phyloP scores from a whole-genome alignment of 371 early-diverging fungal species.

The Apophysomyces elegans region DNA sequence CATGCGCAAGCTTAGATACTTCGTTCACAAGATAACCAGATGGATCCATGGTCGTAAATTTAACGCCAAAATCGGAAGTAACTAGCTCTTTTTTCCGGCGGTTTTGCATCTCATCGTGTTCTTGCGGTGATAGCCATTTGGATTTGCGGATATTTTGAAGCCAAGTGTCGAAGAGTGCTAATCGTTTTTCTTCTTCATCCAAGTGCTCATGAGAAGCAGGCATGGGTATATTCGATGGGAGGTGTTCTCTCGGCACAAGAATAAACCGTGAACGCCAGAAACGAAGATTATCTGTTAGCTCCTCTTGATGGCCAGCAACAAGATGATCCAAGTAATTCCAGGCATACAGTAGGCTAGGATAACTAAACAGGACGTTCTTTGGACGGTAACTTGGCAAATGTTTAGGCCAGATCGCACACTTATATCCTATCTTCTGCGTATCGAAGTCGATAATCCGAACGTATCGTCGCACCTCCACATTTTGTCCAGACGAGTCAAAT shows the following conservation, averaged over 20 bases:
- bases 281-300: conserved; percentile 76
- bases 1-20: conserved; percentile 10
- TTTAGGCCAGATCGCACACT: conserved; percentile 90
- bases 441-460: conserved; percentile 73
- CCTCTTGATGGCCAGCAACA: conserved; percentile 86
- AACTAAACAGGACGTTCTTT: conserved; percentile 67
- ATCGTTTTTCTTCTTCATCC: conserved; percentile 89
- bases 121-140: conserved; percentile 51
- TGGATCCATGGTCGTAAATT: conserved; percentile 54
- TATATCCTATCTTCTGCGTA: conserved; percentile 65
- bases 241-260: conserved; percentile 82
- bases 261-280: conserved; percentile 93
- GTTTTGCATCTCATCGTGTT: conserved; percentile 52
- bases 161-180: conserved; percentile 87
- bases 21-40: conserved; percentile 44
- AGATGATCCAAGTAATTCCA: conserved; percentile 95
- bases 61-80: conserved; percentile 43
- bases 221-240: conserved; percentile 45
- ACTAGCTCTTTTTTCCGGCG: conserved; percentile 43
- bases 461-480: conserved; percentile 90
- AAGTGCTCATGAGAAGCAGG: conserved; percentile 56
- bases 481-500: conserved; percentile 73
- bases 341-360: conserved; percentile 80
- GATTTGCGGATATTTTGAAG: conserved; percentile 76
- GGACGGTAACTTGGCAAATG: conserved; percentile 62